A percentile compares a stretch with the other conserved stretches of the same genome.
Evolutionary conservation across 805 yeast genomes (phyloP).

Genomic region (Sugiyamaella valdiviana): DNA sequence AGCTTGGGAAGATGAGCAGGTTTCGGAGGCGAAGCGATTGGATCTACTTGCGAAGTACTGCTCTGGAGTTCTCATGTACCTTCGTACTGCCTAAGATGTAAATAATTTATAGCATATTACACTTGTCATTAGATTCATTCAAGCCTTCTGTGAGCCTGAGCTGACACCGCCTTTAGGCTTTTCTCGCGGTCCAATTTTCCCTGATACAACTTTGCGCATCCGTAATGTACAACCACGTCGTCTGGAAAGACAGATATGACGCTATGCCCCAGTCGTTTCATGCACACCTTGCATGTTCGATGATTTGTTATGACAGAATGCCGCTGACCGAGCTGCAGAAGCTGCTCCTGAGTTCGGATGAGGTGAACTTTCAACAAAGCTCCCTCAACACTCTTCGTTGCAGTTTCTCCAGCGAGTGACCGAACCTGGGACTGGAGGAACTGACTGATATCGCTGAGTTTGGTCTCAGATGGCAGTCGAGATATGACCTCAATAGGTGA

Average conservation of each 20-base stretch:
- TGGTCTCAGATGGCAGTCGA: slow-evolving; percentile 46
- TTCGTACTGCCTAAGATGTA: slow-evolving; percentile 28
- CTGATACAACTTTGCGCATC: slow-evolving; percentile 37
- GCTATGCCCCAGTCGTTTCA: slow-evolving; percentile 47
- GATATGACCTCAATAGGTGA: slow-evolving; percentile 41
- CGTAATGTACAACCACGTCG: slow-evolving; percentile 48
- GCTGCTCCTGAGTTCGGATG: slow-evolving; percentile 40
- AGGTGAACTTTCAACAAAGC: slow-evolving; percentile 51
- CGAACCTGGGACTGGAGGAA: slow-evolving; percentile 45
- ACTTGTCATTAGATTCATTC: background rate
- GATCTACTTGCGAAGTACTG: slow-evolving; percentile 73
- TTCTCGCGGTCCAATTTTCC: slow-evolving; percentile 9
- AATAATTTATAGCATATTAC: background rate
- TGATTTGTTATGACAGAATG: slow-evolving; percentile 38
- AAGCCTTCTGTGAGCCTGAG: background rate
- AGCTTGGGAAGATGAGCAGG: slow-evolving; percentile 44
- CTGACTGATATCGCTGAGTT: slow-evolving; percentile 37
- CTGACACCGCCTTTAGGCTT: slow-evolving; percentile 3
- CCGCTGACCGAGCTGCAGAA: slow-evolving; percentile 36
- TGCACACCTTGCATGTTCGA: slow-evolving; percentile 54
- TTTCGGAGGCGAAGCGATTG: slow-evolving; percentile 40
- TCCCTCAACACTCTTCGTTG: slow-evolving; percentile 38
- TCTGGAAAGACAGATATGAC: slow-evolving; percentile 47
- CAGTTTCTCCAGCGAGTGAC: slow-evolving; percentile 35
- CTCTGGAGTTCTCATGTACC: slow-evolving; percentile 66